phyloP scores from a whole-genome alignment of 2,329 filamentous ascomycete genomes.

The Aspergillus sp. region DNA sequence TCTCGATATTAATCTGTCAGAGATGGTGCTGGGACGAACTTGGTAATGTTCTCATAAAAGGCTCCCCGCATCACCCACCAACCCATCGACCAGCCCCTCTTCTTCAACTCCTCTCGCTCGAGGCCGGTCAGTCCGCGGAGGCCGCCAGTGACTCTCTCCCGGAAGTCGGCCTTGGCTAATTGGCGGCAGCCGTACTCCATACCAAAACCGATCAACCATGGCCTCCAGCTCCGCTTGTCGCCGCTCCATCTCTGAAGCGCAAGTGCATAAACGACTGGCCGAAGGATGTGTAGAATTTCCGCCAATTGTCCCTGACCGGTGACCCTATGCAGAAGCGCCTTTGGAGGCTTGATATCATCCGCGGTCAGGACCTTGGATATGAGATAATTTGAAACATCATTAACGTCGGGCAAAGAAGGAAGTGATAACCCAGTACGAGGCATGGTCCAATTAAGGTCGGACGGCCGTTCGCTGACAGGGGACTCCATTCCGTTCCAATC shows the following conservation, averaged over 20 bases:
- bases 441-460: conserved; percentile 73
- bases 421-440: conserved; percentile 87
- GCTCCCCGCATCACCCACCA: conserved; percentile 98
- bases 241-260: conserved; percentile 72
- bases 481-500: conserved; percentile 52
- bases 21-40: conserved; percentile 42
- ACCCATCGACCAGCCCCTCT: conserved; percentile 82
- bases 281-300: conserved; percentile 87
- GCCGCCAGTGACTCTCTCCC: conserved; percentile 65
- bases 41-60: conserved; percentile 89
- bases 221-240: conserved; percentile 80
- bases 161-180: conserved; percentile 67
- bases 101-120: conserved; percentile 85
- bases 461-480: conserved; percentile 40
- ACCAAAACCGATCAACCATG: conserved; percentile 82
- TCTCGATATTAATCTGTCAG: neutral
- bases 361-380: conserved; percentile 88
- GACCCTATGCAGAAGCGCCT: conserved; percentile 75
- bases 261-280: conserved; percentile 82
- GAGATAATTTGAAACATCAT: conserved; percentile 83
- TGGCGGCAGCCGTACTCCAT: conserved; percentile 90
- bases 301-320: conserved; percentile 75
- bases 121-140: conserved; percentile 76
- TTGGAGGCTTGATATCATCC: conserved; percentile 93
- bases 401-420: conserved; percentile 75